phyloP scores from a whole-genome alignment of 2,329 filamentous ascomycete genomes.

The Neocucurbitaria cava region DNA sequence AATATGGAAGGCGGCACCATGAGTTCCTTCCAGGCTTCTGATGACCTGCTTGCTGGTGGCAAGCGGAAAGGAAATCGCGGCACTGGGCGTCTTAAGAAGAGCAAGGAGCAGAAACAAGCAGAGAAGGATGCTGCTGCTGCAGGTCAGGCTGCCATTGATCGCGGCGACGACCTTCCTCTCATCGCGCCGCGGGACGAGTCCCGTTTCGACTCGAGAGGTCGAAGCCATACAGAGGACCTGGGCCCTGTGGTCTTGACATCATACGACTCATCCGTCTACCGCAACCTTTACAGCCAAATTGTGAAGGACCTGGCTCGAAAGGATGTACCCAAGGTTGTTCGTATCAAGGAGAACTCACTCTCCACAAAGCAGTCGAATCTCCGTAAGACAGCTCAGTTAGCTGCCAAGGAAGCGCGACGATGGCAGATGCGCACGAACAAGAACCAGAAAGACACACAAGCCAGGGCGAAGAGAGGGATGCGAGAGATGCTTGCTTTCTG shows the following conservation, averaged over 20 bases:
- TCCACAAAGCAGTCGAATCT: conserved; percentile 91
- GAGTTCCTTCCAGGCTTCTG: conserved; percentile 78
- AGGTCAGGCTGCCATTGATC: conserved; percentile 82
- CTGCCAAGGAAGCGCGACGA: conserved; percentile 94
- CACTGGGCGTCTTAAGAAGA: conserved; percentile 80
- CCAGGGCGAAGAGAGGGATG: conserved; percentile 96
- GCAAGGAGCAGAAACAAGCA: conserved; percentile 74
- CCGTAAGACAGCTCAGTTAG: conserved; percentile 95
- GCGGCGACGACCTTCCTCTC: conserved; percentile 73
- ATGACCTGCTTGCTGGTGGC: conserved; percentile 51
- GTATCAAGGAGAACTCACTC: conserved; percentile 85
- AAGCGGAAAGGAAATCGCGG: conserved; percentile 62
- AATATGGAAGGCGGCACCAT: conserved; percentile 86
- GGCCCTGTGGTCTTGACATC: conserved; percentile 52
- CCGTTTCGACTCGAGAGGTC: conserved; percentile 53
- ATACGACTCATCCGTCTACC: conserved; percentile 90
- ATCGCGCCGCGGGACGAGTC: conserved; percentile 67
- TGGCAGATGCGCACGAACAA: conserved; percentile 99
- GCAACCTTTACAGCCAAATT: conserved; percentile 97
- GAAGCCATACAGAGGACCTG: conserved; percentile 59
- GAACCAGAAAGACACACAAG: conserved; percentile 96
- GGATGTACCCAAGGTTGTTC: conserved; percentile 90
- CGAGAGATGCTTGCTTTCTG: conserved; percentile 99
- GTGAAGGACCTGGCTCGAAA: conserved; percentile 94
- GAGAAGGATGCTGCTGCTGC: conserved; percentile 81